Evolutionary conservation across 495 filamentous ascomycete species (phyloP).

Genomic region (Terfezia claveryi): DNA sequence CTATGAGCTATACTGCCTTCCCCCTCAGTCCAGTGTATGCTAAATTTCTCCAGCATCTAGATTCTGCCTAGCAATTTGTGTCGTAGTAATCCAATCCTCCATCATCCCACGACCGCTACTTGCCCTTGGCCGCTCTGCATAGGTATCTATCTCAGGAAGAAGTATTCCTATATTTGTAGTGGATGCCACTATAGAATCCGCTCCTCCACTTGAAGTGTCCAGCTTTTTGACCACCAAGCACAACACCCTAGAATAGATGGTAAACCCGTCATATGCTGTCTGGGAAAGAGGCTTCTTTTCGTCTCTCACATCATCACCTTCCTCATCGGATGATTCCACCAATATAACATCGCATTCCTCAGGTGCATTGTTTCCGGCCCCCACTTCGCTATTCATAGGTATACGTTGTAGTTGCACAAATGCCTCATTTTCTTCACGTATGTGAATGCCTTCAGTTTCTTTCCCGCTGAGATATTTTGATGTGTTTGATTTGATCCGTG

Average conservation of each 20-base stretch:
- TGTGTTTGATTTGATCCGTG: slow-evolving; percentile 33
- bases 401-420: slow-evolving; percentile 20
- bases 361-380: background rate
- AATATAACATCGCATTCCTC: slow-evolving; percentile 6
- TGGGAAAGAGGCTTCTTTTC: slow-evolving; percentile 72
- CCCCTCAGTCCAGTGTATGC: too few species aligned
- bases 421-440: slow-evolving; percentile 23
- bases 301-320: slow-evolving; percentile 33
- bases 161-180: background rate
- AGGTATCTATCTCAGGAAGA: background rate
- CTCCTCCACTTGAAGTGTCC: slow-evolving; percentile 22
- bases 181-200: slow-evolving; percentile 1
- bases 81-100: slow-evolving; percentile 19
- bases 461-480: slow-evolving; percentile 27
- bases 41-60: background rate
- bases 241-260: slow-evolving; percentile 75
- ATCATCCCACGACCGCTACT: slow-evolving; percentile 3
- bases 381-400: slow-evolving; percentile 20
- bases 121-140: background rate
- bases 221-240: slow-evolving; percentile 45
- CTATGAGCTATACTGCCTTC: too few species aligned
- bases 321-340: background rate
- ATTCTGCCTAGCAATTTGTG: slow-evolving; percentile 12
- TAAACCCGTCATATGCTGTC: slow-evolving; percentile 84
- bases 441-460: slow-evolving; percentile 23